Base-by-base conservation (phyloP, 345 rosid genomes). In the Corchorus capsularis region DNA sequence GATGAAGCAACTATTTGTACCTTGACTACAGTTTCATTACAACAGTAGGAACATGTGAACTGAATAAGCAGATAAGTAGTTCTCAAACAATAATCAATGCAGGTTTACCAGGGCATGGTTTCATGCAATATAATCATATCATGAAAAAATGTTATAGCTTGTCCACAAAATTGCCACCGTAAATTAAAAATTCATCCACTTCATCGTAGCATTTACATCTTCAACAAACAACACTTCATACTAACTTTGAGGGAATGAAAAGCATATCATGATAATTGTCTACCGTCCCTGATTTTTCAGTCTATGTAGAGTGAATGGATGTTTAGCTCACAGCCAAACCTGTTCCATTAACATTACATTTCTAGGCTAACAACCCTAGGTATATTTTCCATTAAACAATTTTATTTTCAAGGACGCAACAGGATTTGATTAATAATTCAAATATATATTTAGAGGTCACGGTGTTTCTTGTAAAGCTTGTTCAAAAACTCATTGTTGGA, bases 191-290 rank as follows among this genome's bases (percentile, higher is more conserved):
- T 32, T 53, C 10, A 53, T 70, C 62, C 47, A 53, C 43, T 34
- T 37, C 49, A 69, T 54, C 46, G 35, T 52, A 35, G 15, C 59
- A 35, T 35, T 34, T 69, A 53, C 43, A 47, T 68, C 20, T 52
- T 69, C 61, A 53, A 17, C 61, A 69, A 53, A 46, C n/a, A 53
- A n/a, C 11, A 53, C 47, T 16, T 52, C 61, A 3, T 5, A 53
- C 34, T 19, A 70, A 35, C n/a, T 53, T 35, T 53, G 35, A 34
- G 62, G 49, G 34, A 70, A 35, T 5, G 49, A 47, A 35, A 39
- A 53, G 61, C 74, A 70, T 35, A 70, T 70, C 49, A 53, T 27
- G 53, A 53, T n/a, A 70, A 70, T 70, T 70, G 35, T 70, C 74
- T 53, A 70, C 0, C 6, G 53, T 53, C 17, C 62, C 37, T 53